Evolutionary conservation across 495 filamentous ascomycete genomes (phyloP), one percentile per base, ranked within the genome.

Genomic region (Talaromyces proteolyticus): DNA sequence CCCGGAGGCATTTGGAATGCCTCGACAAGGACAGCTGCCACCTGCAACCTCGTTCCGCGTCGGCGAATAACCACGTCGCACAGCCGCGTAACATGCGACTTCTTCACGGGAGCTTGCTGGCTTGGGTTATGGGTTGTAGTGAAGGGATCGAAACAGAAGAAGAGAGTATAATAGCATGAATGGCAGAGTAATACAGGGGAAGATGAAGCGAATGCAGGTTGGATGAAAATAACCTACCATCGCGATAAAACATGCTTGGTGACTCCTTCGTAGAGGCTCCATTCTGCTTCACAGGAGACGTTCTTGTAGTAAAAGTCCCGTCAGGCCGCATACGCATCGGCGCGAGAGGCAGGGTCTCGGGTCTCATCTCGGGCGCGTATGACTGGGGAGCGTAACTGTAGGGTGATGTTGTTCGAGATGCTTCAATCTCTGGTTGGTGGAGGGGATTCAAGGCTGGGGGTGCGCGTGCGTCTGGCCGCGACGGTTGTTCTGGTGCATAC

Each of bases 211-310:
- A n/a, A n/a, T n/a, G n/a, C n/a, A n/a, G n/a, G n/a, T n/a, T n/a
- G n/a, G n/a, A n/a, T n/a, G 37, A 24, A 45, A 44, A 46, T 19
- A 21, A 19, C 65, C 38, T 60, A 73, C 68, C 62, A 61, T 67
- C 63, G 29, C 54, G 60, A 53, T 58, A 55, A n/a, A 52, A 40
- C 38, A 49, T 42, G 42, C 56, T 48, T 57, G 37, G 1, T 34
- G 29, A 38, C 51, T 39, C 21, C 53, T 47, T 53, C 51, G 53
- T 21, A 42, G 38, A 16, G 24, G 56, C 53, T 59, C 64, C 17
- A 60, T 56, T 56, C 34, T 55, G 52, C 45, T 53, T 53, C 42
- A 49, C 58, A n/a, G 36, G 47, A 23, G 57, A 53, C 47, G 53
- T 39, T n/a, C n/a, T n/a, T n/a, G n/a, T n/a, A n/a, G n/a, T n/a